Evolutionary conservation across 192 early-diverging fungal genomes (phyloP), one percentile per base, ranked within the genome.

Genomic region (Podila epicladia): DNA sequence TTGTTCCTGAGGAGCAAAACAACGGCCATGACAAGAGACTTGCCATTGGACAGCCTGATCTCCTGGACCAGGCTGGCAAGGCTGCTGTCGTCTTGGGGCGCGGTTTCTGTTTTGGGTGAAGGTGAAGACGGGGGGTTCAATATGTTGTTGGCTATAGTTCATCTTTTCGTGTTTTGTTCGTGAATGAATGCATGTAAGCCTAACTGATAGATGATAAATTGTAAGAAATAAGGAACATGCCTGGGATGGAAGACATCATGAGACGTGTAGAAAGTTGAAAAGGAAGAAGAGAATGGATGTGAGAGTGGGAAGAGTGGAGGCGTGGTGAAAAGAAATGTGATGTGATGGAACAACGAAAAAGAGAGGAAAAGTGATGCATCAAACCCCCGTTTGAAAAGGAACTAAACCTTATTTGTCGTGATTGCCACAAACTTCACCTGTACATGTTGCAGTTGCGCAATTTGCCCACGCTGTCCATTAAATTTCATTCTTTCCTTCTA

Each of bases 11-110:
- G 13, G 11, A 41, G 9, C 51, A 19, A 35, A 37, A 9, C 15
- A 19, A 41, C 41, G 13, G 26, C 5, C 9, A 24, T 26, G 53
- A 31, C 6, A 45, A 37, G 37, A 60, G 69, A 67, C 48, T n/a
- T 58, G 45, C 7, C 60, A 45, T 55, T 55, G 6, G 62, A 49
- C 12, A 76, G 55, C 63, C 37, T 69, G 62, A 76, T 65, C 49
- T 76, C 65, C 48, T 76, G 74, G 45, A 76, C 74, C 37, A 76
- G 63, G 45, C 35, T 50, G 2, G 63, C 48, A 19, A 76, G 69
- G 48, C 26, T 6, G 22, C 62, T 67, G 26, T 76, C 67, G 63
- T 76, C 74, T 45, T 76, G 74, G 13, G 74, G 53, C 2, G 67
- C 19, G 55, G 33, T 6, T 60, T 76, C 74, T 76, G 35, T 45